phyloP scores from a whole-genome alignment of 805 yeast species.

The Yarrowia sp. region DNA sequence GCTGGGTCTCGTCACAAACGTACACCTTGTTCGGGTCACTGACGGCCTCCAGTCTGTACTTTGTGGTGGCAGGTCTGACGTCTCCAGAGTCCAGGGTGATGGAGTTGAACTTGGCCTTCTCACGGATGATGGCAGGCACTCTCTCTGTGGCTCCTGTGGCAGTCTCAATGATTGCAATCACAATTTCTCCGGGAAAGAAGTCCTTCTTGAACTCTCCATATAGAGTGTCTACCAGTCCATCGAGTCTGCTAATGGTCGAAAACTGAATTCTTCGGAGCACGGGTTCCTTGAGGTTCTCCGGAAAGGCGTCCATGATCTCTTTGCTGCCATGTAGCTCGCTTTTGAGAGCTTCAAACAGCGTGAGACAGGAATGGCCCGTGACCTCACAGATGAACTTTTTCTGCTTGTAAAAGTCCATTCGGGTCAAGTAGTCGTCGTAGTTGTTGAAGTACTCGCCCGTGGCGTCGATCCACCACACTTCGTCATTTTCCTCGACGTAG shows the following conservation, averaged over 20 bases:
- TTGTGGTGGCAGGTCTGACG: constrained; percentile 61
- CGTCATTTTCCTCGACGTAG: constrained; percentile 51
- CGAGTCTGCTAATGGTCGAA: constrained; percentile 80
- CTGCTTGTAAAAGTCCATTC: constrained; percentile 52
- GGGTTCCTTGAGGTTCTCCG: constrained; percentile 91
- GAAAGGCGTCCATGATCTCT: constrained; percentile 79
- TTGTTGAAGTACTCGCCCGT: constrained; percentile 87
- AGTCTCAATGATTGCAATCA: constrained; percentile 46
- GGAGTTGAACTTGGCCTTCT: constrained; percentile 74
- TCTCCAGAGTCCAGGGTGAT: constrained; percentile 49
- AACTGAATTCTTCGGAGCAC: constrained; percentile 86
- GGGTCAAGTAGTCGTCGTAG: constrained; percentile 75
- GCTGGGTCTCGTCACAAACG: constrained; percentile 73
- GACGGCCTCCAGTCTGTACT: constrained; percentile 72
- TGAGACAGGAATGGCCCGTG: constrained; percentile 89
- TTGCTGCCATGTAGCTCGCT: constrained; percentile 62
- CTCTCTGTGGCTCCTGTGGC: constrained; percentile 47
- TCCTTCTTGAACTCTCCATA: constrained; percentile 78
- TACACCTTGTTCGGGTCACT: constrained; percentile 59
- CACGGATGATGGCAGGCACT: constrained; percentile 71
- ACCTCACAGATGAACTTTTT: constrained; percentile 92
- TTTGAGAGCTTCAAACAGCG: constrained; percentile 86
- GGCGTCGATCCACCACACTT: constrained; percentile 81
- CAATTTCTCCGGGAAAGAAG: constrained; percentile 90
- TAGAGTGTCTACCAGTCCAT: constrained; percentile 85